These are phyloP conservation scores for Zasmidium cellare DNA, from an alignment of 2,329 filamentous ascomycete species.

Conservation along the genomic window DNA sequence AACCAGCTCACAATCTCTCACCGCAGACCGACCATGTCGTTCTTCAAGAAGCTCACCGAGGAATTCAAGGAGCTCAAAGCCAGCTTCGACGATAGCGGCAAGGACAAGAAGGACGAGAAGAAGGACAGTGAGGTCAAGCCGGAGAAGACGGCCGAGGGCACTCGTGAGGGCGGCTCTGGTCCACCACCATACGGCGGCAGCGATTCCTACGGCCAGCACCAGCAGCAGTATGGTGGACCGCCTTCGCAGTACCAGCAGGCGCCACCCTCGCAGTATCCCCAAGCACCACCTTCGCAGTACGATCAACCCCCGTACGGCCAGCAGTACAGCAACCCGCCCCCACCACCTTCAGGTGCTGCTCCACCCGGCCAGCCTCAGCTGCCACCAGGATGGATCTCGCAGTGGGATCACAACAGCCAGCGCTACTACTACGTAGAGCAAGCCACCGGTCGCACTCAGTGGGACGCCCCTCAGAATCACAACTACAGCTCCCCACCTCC, in stretches of 20 bases:
- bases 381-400: constrained; percentile 61
- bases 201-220: constrained; percentile 23
- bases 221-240: constrained; percentile 14
- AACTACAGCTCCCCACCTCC: constrained; percentile 7
- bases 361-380: constrained; percentile 47
- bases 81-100: constrained; percentile 29
- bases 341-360: constrained; percentile 24
- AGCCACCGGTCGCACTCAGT: constrained; percentile 62
- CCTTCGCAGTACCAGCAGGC: constrained; percentile 9
- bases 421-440: constrained; percentile 65
- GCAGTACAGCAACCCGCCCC: constrained; percentile 21
- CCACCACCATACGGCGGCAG: constrained; percentile 1
- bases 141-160: constrained; percentile 8
- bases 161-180: constrained; percentile 6
- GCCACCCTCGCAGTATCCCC: no score
- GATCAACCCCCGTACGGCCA: constrained; percentile 26
- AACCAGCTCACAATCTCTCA: neutral
- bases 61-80: constrained; percentile 44
- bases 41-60: constrained; percentile 49
- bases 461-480: constrained; percentile 56
- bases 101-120: neutral
- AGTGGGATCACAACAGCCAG: constrained; percentile 62
- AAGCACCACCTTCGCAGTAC: constrained; percentile 32
- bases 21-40: constrained; percentile 39
- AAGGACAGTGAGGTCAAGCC: constrained; percentile 10